These are phyloP conservation scores for Micromonas pusilla DNA, from an alignment of 139 green algal genomes.

Conservation along the genomic window DNA sequence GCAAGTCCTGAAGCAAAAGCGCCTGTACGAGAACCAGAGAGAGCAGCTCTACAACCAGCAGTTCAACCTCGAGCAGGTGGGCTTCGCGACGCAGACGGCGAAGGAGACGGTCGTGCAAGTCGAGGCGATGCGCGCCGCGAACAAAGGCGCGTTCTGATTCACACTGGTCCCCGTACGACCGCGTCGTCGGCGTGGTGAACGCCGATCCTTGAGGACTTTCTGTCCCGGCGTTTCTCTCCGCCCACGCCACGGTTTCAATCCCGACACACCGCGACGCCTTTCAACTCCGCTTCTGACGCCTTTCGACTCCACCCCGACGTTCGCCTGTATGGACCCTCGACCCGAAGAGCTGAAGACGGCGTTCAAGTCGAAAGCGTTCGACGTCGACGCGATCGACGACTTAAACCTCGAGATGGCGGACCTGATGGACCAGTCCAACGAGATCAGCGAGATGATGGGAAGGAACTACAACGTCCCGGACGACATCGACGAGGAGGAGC, in stretches of 20 bases:
- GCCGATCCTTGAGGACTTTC: too few relatives aligned
- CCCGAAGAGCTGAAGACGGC: conserved; percentile 78
- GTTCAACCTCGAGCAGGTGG: conserved; percentile 90
- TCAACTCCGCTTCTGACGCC: too few relatives aligned
- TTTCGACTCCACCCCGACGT: too few relatives aligned
- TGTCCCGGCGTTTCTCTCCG: too few relatives aligned
- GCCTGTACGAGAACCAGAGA: conserved; percentile 85
- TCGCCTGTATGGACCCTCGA: too few relatives aligned
- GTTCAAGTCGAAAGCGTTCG: conserved; percentile 76
- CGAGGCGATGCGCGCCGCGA: conserved; percentile 64
- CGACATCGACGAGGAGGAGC: conserved; percentile 92
- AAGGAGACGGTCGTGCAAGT: conserved; percentile 52
- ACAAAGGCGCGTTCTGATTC: too few relatives aligned
- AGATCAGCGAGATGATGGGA: conserved; percentile 87
- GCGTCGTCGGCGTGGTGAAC: too few relatives aligned
- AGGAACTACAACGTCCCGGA: conserved; percentile 80
- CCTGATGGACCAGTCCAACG: conserved; percentile 80
- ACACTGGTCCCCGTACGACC: too few relatives aligned
- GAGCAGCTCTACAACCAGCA: conserved; percentile 92
- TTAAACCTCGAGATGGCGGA: conserved; percentile 92
- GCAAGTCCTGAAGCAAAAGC: conserved; percentile 91
- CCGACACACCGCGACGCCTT: too few relatives aligned
- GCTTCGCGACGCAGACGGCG: conserved; percentile 40
- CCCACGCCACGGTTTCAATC: too few relatives aligned
- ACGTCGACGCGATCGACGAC: conserved; percentile 91